A percentile compares a stretch with the other conserved stretches of the same genome.
These are phyloP conservation scores for Raffaelea albimanens DNA, from an alignment of 2,329 filamentous ascomycete genomes.

Conservation along the genomic window DNA sequence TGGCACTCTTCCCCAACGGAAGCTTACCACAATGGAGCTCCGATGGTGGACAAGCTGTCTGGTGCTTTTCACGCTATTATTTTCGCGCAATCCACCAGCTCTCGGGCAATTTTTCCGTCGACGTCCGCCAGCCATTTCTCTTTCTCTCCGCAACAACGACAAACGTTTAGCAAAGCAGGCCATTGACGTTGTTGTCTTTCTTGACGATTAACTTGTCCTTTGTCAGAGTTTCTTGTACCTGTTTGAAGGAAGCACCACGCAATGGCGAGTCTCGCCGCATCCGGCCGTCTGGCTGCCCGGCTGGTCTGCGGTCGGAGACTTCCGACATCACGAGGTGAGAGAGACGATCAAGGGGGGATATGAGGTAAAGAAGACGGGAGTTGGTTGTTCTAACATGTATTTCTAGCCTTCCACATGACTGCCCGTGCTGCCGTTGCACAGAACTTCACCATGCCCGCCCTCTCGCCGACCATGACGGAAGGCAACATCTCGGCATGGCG, in stretches of 20 bases:
- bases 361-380: background rate
- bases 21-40: background rate
- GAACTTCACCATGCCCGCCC: conserved; percentile 84
- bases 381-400: background rate
- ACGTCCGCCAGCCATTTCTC: background rate
- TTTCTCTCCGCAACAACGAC: background rate
- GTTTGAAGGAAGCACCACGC: background rate
- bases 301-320: conserved; percentile 14
- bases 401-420: conserved; percentile 54
- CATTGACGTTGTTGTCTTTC: background rate
- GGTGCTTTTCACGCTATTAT: background rate
- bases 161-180: too few relatives aligned
- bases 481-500: conserved; percentile 81
- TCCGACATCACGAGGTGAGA: conserved; percentile 8
- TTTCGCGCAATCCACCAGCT: background rate
- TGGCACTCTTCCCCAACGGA: background rate
- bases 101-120: background rate
- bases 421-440: conserved; percentile 60
- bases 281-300: conserved; percentile 13
- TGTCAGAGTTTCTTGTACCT: background rate
- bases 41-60: background rate
- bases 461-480: conserved; percentile 91
- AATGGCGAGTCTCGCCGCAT: conserved; percentile 13
- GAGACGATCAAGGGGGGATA: background rate
- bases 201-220: background rate